Evolutionary conservation across 768 basidiomycete species (phyloP).

Genomic region (Psilocybe sp.): DNA sequence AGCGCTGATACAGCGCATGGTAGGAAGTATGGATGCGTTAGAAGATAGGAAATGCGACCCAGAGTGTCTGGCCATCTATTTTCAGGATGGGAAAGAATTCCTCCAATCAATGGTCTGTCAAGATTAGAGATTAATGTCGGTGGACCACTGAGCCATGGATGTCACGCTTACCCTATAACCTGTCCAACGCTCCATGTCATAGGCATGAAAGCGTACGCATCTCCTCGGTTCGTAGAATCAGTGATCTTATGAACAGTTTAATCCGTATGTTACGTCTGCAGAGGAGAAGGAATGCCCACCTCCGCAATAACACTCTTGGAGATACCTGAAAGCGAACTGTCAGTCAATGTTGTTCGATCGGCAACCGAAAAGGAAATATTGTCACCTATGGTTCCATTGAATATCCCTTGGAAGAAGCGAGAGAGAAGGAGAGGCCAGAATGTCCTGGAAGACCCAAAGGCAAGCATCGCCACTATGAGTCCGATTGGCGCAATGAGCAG

Average conservation of each 20-base stretch:
- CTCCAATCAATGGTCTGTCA: slow-evolving; percentile 64
- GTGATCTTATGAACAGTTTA: slow-evolving; percentile 6
- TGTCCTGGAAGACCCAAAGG: slow-evolving; percentile 39
- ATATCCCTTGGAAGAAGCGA: slow-evolving; percentile 33
- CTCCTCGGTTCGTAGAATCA: slow-evolving; percentile 30
- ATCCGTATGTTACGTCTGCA: not conserved
- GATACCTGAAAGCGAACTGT: slow-evolving; percentile 27
- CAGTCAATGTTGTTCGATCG: no score
- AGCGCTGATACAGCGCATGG: slow-evolving; percentile 39
- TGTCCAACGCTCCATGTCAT: slow-evolving; percentile 32
- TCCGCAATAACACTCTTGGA: slow-evolving; percentile 45
- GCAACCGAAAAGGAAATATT: not conserved
- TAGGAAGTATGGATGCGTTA: slow-evolving; percentile 43
- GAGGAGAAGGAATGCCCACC: slow-evolving; percentile 19
- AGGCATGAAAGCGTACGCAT: slow-evolving; percentile 33
- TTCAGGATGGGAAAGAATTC: slow-evolving; percentile 57
- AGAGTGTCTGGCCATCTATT: slow-evolving; percentile 57
- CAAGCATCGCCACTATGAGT: slow-evolving; percentile 33
- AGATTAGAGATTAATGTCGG: not conserved
- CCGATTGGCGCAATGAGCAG: slow-evolving; percentile 41
- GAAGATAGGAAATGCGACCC: slow-evolving; percentile 37
- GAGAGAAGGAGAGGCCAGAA: slow-evolving; percentile 30
- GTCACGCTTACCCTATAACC: slow-evolving; percentile 26
- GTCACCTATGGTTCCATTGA: slow-evolving; percentile 34
- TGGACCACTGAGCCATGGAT: not conserved